A percentile compares a stretch with the other conserved stretches of the same genome.
Evolutionary conservation across 2,329 filamentous ascomycete species (phyloP).

Genomic region (Diaporthe eres): DNA sequence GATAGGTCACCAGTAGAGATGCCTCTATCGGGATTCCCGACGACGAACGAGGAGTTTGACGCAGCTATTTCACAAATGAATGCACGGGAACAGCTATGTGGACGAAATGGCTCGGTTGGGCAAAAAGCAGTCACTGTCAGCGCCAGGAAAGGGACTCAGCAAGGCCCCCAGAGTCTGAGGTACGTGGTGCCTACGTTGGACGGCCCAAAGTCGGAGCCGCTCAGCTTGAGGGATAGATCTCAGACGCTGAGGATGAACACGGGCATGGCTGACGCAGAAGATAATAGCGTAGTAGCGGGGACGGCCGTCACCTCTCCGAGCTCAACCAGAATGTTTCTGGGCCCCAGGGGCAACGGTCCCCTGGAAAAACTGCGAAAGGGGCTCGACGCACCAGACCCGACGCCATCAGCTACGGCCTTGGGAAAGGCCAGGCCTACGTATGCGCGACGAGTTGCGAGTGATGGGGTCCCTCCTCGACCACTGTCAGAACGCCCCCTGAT

Average conservation of each 20-base stretch:
- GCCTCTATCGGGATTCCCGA: conserved; percentile 12
- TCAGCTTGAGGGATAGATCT: not conserved
- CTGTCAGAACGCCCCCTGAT: conserved; percentile 39
- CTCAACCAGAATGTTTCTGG: not conserved
- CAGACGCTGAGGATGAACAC: not conserved
- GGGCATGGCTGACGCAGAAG: not conserved
- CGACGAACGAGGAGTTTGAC: conserved; percentile 37
- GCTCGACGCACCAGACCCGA: not conserved
- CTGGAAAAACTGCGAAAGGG: not conserved
- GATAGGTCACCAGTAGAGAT: conserved; percentile 25
- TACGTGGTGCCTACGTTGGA: not conserved
- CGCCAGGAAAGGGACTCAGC: not conserved
- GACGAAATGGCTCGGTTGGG: not conserved
- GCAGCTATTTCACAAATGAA: conserved; percentile 28
- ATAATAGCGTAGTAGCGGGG: not conserved
- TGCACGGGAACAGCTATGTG: not conserved
- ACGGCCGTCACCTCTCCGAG: not conserved
- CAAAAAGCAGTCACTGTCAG: no score
- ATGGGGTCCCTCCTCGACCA: conserved; percentile 31
- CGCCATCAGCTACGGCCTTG: not conserved
- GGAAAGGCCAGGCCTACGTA: not conserved
- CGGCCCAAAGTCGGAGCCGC: no score
- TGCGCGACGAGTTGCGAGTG: conserved; percentile 26
- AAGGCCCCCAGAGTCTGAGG: not conserved
- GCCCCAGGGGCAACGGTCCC: not conserved